Base-by-base conservation (phyloP, 2,329 filamentous ascomycete genomes). In the Colletotrichum spaethianum region DNA sequence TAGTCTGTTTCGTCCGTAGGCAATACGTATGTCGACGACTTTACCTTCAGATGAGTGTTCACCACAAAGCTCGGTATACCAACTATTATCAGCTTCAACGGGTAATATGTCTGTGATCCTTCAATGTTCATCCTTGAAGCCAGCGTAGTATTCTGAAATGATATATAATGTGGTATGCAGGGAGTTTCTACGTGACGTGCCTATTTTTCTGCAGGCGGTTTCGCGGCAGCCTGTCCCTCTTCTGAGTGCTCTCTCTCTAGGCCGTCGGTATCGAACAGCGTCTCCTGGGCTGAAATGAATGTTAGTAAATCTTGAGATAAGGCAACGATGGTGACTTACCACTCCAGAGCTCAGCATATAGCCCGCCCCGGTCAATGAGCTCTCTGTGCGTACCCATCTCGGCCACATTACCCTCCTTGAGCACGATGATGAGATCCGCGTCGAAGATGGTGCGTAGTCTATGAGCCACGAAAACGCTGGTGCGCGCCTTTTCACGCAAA, bases 381-480 rank as follows among this genome's bases (percentile, higher is more conserved):
- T 96, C 90, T 71, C 93, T 89, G 81, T 99, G 96, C 20, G 93
- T 97, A 18, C 96, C 96, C 81, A 90, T 91, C 84, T 98, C 96
- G 2, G 92, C 94, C n/a, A 98, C 95, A 18, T 86, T 86, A 0
- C 96, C 96, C 72, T 93, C 92, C 79, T 92, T 93, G 68, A 98
- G 84, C 46, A 98, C 96, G 77, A 98, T 95, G 76, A 98, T 98
- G 77, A 95, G 85, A 82, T 98, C 93, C 48, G 94, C 94, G 78
- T 98, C 96, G 78, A 94, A 97, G 75, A 99, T 98, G 0, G 96
- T 98, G 63, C 96, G 90, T 72, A 99, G 84, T 23, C 96, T 90
- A 82, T 98, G 96, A 8, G 96, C 96, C 6, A 99, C 93, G 79
- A 98, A 98, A 1, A 99, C 94, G 76, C 95, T 98, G 0, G 96